Evolutionary conservation across 805 yeast species (phyloP), one percentile per base, ranked within the genome.

Genomic region (Diddensiella transvaalensis): DNA sequence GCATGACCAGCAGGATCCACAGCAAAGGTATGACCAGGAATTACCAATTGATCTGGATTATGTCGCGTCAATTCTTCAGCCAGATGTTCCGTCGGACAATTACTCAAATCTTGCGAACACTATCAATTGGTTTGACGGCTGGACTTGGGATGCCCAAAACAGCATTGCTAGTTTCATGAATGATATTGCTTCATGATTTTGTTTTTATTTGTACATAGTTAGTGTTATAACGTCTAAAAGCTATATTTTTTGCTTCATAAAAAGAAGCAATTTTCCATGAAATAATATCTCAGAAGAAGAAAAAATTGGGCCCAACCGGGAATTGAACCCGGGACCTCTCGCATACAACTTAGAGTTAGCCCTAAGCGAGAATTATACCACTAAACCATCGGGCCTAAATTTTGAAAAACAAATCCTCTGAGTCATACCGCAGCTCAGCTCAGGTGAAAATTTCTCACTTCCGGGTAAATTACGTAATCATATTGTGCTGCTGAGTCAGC

Each of bases 251-350:
- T n/a, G n/a, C n/a, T n/a, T n/a, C n/a, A n/a, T n/a, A n/a, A n/a
- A n/a, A n/a, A n/a, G n/a, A n/a, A n/a, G n/a, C n/a, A n/a, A n/a
- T n/a, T n/a, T n/a, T n/a, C n/a, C n/a, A n/a, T n/a, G n/a, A n/a
- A n/a, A n/a, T n/a, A n/a, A n/a, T n/a, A n/a, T n/a, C n/a, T n/a
- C n/a, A n/a, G n/a, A n/a, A n/a, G n/a, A n/a, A n/a, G n/a, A 35
- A 59, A 60, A 57, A 48, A 43, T 22, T 35, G 65, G 65, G 65
- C 65, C 61, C 65, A 60, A 61, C 65, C 65, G 65, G 65, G 65
- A 61, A 61, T 61, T 61, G 65, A 61, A 61, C 65, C 65, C 65
- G 65, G 65, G 65, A 61, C 65, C 65, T 61, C 65, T 61, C 65
- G 65, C 65, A 61, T 52, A 52, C 52, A 51, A 57, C 64, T 61